Evolutionary conservation across 139 green algal genomes (phyloP).

Genomic region (Choricystis sp.): DNA sequence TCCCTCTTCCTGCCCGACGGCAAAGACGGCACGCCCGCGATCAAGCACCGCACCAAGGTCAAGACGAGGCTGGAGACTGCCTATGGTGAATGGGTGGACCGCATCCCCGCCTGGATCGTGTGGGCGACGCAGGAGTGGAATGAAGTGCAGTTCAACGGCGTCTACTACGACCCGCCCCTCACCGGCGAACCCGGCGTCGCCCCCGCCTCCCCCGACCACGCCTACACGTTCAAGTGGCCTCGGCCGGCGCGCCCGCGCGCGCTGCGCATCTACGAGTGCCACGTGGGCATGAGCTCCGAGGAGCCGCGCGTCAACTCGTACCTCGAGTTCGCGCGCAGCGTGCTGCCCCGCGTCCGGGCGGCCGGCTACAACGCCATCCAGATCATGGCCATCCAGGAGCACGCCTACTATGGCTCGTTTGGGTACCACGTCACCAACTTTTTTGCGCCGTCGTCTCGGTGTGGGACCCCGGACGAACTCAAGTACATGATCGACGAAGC

Average conservation of each 20-base stretch:
- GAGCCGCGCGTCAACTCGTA: conserved; percentile 81
- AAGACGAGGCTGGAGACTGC: conserved; percentile 64
- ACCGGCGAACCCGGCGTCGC: conserved; percentile 23
- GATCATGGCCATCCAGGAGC: conserved; percentile 98
- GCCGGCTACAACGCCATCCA: conserved; percentile 99
- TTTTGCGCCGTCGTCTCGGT: conserved; percentile 78
- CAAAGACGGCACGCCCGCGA: conserved; percentile 45
- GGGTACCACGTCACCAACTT: conserved; percentile 92
- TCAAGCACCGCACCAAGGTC: conserved; percentile 71
- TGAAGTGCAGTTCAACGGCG: conserved; percentile 86
- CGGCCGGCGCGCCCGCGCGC: conserved; percentile 51
- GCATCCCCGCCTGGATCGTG: conserved; percentile 87
- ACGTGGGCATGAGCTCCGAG: conserved; percentile 87
- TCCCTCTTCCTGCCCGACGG: conserved; percentile 74
- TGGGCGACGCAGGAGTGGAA: conserved; percentile 66
- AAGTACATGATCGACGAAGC: conserved; percentile 86
- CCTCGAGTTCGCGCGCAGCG: conserved; percentile 73
- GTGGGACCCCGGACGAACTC: conserved; percentile 93
- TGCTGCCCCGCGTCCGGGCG: conserved; percentile 84
- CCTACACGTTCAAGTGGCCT: conserved; percentile 88
- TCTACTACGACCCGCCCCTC: conserved; percentile 57
- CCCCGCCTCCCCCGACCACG: conserved; percentile 35
- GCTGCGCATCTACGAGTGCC: conserved; percentile 96
- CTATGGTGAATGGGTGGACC: conserved; percentile 65
- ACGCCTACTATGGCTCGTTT: conserved; percentile 82